Evolutionary conservation across 2,329 filamentous ascomycete genomes (phyloP).

Genomic region (Monosporascus sp.): DNA sequence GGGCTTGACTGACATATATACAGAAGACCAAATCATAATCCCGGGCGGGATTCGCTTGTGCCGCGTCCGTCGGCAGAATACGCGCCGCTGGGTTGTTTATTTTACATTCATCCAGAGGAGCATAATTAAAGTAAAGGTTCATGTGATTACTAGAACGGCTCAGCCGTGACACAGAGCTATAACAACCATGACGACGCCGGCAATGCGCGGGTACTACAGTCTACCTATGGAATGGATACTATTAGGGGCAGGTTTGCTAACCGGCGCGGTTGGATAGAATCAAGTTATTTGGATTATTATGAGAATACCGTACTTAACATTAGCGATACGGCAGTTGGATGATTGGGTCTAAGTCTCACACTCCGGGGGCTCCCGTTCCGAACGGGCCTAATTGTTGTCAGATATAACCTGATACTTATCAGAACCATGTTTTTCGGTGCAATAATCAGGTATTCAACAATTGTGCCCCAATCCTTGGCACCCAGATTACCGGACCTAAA

Average conservation of each 20-base stretch:
- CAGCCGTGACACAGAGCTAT: conserved; percentile 11
- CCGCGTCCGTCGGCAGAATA: conserved; percentile 16
- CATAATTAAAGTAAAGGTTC: conserved; percentile 10
- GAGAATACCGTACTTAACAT: not conserved
- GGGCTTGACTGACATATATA: conserved; percentile 8
- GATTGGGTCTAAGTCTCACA: conserved; percentile 16
- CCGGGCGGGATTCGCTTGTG: conserved; percentile 11
- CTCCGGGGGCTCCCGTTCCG: conserved; percentile 16
- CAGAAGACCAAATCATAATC: conserved; percentile 1
- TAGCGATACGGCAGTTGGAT: conserved; percentile 19
- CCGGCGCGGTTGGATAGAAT: conserved; percentile 3
- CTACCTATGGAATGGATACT: not conserved
- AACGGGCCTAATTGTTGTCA: conserved; percentile 1
- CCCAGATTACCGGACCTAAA: too few relatives aligned
- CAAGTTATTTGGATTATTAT: conserved; percentile 6
- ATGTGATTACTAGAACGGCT: not conserved
- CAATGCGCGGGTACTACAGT: not conserved
- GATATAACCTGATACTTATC: conserved; percentile 1
- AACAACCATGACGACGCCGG: conserved; percentile 1
- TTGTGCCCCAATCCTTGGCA: too few relatives aligned
- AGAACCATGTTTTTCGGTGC: too few relatives aligned
- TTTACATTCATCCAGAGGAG: conserved; percentile 22
- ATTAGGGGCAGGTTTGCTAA: conserved; percentile 2
- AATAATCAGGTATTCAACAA: too few relatives aligned
- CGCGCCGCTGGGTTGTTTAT: conserved; percentile 8